Evolutionary conservation across 768 basidiomycete species (phyloP), one percentile per base, ranked within the genome.

Genomic region (Lactarius deliciosus): DNA sequence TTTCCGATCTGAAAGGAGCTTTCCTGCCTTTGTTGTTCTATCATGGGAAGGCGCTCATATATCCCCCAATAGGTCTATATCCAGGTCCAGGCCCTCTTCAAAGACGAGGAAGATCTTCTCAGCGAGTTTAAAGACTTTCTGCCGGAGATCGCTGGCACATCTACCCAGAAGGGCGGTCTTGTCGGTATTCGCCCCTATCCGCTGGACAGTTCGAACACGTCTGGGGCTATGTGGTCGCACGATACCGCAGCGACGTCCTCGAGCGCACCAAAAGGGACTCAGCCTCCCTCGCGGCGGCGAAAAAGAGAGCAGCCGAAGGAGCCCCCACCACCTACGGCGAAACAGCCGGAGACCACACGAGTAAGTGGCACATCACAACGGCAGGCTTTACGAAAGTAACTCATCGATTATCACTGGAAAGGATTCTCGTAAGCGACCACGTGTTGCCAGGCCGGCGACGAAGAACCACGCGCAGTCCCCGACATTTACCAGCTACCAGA

Each of bases 51-150:
- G 53, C 50, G 50, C 61, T 66, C 57, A 63, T 36, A 2, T 16
- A 20, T 25, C 15, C 74, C 88, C 84, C 85, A 84, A 55, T 88
- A 92, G 77, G 91, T 93, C 2, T 92, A 88, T 76, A 82, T 84
- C 8, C 92, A 92, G 76, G 92, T 94, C 3, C 87, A 91, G 69
- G 79, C 82, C 72, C 80, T 94, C 57, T 94, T 94, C 79, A 89
- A 90, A 75, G 87, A 91, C 71, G 87, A 90, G 1, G 88, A 86
- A 3, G 92, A 94, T 69, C 80, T 94, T 65, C 76, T 94, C 64
- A 83, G 82, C 13, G 91, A 92, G 73, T 94, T 94, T 80, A 89
- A 87, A 72, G 88, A 86, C 71, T 94, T 94, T 71, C 77, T 94
- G 7, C 90, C 91, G 7, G 89, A 91, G 65, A 83, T 81, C 9